Conservation (phyloP, 2,329 filamentous ascomycete species). For the Epichloe scottii region DNA sequence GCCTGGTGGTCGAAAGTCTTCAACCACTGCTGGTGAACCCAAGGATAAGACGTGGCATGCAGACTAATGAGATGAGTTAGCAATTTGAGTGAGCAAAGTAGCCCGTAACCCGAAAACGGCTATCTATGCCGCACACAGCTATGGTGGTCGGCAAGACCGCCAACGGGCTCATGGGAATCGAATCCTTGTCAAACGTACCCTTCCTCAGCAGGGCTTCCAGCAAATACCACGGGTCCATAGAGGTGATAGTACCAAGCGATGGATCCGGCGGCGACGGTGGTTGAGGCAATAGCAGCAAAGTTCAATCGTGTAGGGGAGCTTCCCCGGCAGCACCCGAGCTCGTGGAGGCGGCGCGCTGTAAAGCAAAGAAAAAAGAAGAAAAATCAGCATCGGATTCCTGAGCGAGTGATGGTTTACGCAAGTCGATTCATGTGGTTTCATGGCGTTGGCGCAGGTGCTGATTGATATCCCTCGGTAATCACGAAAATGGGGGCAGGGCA, state of each 20-base stretch:
- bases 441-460: conserved; percentile 12
- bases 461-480: conserved; percentile 17
- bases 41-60: conserved; percentile 84
- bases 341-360: conserved; percentile 56
- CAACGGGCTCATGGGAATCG: background rate
- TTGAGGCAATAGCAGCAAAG: conserved; percentile 75
- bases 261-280: conserved; percentile 74
- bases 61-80: conserved; percentile 47
- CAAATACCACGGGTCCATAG: conserved; percentile 77
- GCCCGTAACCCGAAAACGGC: conserved; percentile 9
- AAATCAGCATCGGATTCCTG: conserved; percentile 26
- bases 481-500: background rate
- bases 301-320: conserved; percentile 69
- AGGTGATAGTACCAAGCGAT: conserved; percentile 96
- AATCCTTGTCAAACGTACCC: conserved; percentile 55
- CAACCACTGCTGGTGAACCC: conserved; percentile 82
- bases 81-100: conserved; percentile 6
- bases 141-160: background rate
- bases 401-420: conserved; percentile 9
- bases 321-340: conserved; percentile 60
- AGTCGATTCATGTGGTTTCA: conserved; percentile 18
- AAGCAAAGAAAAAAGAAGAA: conserved; percentile 9
- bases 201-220: conserved; percentile 90
- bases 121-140: conserved; percentile 22
- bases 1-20: conserved; percentile 97